Conservation (phyloP, 1,139 yeast species). For the Suhomyces kunorum region DNA sequence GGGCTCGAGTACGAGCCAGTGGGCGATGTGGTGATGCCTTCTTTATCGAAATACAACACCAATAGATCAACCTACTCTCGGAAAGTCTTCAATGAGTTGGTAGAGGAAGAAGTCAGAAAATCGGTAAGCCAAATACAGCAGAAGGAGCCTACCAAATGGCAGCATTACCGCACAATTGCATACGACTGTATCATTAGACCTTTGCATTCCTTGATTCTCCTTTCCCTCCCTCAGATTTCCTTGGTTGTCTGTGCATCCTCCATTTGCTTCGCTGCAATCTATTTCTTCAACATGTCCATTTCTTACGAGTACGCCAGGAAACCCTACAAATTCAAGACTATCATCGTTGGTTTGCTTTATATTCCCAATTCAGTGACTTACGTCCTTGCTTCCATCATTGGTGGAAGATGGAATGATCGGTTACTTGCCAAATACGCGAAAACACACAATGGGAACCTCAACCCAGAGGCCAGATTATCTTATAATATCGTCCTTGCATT, state of each 20-base stretch:
- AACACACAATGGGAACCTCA: conserved; percentile 60
- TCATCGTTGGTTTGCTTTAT: conserved; percentile 73
- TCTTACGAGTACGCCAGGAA: conserved; percentile 59
- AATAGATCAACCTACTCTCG: conserved; percentile 38
- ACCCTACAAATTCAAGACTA: conserved; percentile 70
- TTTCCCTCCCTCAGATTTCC: conserved; percentile 72
- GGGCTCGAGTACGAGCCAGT: conserved; percentile 30
- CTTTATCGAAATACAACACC: conserved; percentile 38
- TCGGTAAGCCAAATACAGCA: neutral
- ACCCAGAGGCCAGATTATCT: conserved; percentile 79
- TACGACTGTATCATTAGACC: conserved; percentile 52
- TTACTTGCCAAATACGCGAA: conserved; percentile 55
- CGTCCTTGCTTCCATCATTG: conserved; percentile 67
- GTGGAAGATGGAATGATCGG: conserved; percentile 79
- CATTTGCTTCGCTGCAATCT: conserved; percentile 66
- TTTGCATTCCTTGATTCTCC: conserved; percentile 50
- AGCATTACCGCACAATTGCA: conserved; percentile 18
- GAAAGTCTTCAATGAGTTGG: conserved; percentile 26
- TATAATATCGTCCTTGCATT: conserved; percentile 73
- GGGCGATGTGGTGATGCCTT: conserved; percentile 43
- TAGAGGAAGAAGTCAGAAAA: conserved; percentile 24
- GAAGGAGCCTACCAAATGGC: conserved; percentile 11
- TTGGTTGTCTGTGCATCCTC: conserved; percentile 66
- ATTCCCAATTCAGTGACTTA: conserved; percentile 84
- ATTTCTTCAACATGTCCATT: conserved; percentile 74